Conservation (phyloP, 768 basidiomycete species). For the Suillus americanus region DNA sequence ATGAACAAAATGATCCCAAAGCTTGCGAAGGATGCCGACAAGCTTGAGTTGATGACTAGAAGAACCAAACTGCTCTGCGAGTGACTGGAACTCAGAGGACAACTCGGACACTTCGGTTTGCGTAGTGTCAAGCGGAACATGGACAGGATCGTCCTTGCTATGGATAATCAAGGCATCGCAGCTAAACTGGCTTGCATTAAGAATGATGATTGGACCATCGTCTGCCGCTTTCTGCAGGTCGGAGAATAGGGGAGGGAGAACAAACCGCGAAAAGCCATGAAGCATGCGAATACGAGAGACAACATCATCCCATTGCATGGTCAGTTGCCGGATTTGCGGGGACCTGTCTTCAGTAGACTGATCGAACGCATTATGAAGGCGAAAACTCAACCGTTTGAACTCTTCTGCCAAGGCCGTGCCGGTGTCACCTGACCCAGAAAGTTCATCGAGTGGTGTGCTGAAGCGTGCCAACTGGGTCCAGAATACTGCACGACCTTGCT, state of each 20-base stretch:
- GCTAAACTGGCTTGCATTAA: not conserved
- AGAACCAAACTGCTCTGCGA: not conserved
- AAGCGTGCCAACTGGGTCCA: no score
- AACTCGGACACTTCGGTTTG: not conserved
- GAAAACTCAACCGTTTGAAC: no score
- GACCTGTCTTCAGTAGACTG: no score
- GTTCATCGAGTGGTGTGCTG: no score
- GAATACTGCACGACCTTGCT: slow-evolving; percentile 24
- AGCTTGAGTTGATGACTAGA: not conserved
- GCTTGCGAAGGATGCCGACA: not conserved
- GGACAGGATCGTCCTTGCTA: not conserved
- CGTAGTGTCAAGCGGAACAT: not conserved
- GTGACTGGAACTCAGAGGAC: not conserved
- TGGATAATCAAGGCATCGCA: not conserved
- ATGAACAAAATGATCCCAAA: not conserved
- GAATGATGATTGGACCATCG: not conserved
- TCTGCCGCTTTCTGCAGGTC: not conserved
- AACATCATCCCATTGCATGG: no score
- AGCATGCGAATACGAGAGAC: no score
- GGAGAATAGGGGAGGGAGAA: not conserved
- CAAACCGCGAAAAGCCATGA: no score
- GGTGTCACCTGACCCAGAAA: no score
- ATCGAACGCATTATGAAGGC: no score
- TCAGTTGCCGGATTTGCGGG: no score
- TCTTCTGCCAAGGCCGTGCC: no score